Base-by-base conservation (phyloP, 2,329 filamentous ascomycete species). In the Penicillium sp. region DNA sequence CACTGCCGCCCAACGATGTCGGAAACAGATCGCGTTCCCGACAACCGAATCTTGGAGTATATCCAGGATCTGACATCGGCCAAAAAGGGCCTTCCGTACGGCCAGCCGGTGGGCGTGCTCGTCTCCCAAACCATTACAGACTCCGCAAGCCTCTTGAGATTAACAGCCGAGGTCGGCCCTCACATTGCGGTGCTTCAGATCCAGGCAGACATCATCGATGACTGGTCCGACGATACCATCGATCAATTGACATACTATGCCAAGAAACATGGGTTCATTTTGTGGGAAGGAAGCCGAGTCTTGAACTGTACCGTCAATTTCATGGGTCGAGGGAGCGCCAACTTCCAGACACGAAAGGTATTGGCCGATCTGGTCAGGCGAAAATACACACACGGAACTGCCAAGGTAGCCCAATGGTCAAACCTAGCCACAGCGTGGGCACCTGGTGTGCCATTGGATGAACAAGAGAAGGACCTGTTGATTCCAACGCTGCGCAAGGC, bases 141-240 rank as follows among this genome's bases (percentile, higher is more conserved):
- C 50, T 84, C 84, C 11, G 78, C 80, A 54, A 78, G 84, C 64
- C 79, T 88, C 17, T 71, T 88, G 17, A 76, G 78, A 45, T 75
- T 88, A 10, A 84, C 84, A 34, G 81, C 85, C 62, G 81, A 86
- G 38, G 78, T 87, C 15, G 85, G 86, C 60, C 84, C 86, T 64
- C 81, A 83, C 61, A 87, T 88, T 58, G 85, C 83, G 64, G 73
- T 87, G 31, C 76, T 88, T 57, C 85, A 87, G 72, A 84, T 86
- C 4, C 84, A 87, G 68, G 84, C 83, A 57, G 85, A 88, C 72
- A 85, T 85, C 54, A 82, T 88, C 65, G 80, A 82, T 62, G 85
- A 88, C 72, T 88, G 85, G 79, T 81, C 80, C 14, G 81, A 84
- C 60, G 78, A 83, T 58, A 86, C 84, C 1, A 82, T 82, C 35